These are phyloP conservation scores for Zygoascus flipseniorum DNA, from an alignment of 805 yeast genomes.

Conservation along the genomic window DNA sequence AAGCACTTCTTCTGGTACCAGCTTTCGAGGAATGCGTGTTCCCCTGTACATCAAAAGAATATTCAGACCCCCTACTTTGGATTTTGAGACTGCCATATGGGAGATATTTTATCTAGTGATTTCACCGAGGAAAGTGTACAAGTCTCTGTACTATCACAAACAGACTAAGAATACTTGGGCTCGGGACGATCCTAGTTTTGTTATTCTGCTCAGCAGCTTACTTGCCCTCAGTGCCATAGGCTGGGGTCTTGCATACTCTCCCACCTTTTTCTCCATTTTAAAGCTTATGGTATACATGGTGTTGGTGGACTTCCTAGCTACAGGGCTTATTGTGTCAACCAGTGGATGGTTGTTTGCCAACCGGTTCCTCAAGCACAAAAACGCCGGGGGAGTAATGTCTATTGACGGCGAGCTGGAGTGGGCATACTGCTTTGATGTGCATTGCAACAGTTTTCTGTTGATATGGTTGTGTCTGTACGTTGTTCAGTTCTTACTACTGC, in stretches of 20 bases:
- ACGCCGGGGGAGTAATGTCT: constrained; percentile 17
- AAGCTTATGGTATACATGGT: constrained; percentile 76
- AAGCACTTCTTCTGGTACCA: not conserved
- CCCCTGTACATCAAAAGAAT: constrained; percentile 33
- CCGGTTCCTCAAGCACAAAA: constrained; percentile 38
- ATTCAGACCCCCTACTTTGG: constrained; percentile 70
- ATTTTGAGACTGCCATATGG: constrained; percentile 90
- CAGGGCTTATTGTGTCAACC: constrained; percentile 65
- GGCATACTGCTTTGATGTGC: constrained; percentile 93
- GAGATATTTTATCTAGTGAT: constrained; percentile 68
- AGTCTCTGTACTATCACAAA: constrained; percentile 71
- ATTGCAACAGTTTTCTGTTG: constrained; percentile 79
- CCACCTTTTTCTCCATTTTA: constrained; percentile 50
- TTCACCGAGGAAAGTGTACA: constrained; percentile 74
- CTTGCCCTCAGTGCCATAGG: constrained; percentile 69
- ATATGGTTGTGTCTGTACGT: constrained; percentile 73
- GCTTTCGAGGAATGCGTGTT: constrained; percentile 9
- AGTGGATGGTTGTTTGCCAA: constrained; percentile 66
- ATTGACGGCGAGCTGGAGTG: constrained; percentile 56
- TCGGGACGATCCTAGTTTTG: constrained; percentile 87
- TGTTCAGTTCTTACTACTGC: constrained; percentile 65
- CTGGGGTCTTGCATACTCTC: constrained; percentile 82
- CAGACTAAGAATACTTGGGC: constrained; percentile 76
- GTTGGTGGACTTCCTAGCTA: constrained; percentile 64
- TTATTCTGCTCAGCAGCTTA: constrained; percentile 59